Evolutionary conservation across 2,329 filamentous ascomycete genomes (phyloP).

Genomic region (Colletotrichum acutatum): DNA sequence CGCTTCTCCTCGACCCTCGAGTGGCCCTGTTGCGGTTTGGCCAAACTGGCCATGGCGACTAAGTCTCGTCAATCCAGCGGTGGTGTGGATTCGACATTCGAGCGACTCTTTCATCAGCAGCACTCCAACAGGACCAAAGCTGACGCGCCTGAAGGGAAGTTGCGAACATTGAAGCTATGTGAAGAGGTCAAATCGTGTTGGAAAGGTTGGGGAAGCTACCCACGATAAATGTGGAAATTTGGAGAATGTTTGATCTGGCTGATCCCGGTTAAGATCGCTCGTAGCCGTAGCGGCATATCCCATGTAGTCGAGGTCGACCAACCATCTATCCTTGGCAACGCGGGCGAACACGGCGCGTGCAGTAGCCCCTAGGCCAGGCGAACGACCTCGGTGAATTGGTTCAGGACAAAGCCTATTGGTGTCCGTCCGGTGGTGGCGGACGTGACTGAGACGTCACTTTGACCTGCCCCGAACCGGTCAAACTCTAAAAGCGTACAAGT

Average conservation of each 20-base stretch:
- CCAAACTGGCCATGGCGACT: slow-evolving; percentile 24
- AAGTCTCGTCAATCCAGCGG: neutral
- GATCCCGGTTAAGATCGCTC: neutral
- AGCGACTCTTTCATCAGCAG: neutral
- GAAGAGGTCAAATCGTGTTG: neutral
- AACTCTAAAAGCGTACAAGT: slow-evolving; percentile 10
- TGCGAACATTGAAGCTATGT: neutral
- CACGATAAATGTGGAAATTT: slow-evolving; percentile 4
- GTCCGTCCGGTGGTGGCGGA: slow-evolving; percentile 2
- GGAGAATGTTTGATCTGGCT: neutral
- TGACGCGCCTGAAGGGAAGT: neutral
- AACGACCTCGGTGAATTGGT: neutral
- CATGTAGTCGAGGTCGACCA: neutral
- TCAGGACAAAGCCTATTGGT: slow-evolving; percentile 6
- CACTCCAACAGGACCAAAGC: neutral
- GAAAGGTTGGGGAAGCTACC: neutral
- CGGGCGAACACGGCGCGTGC: neutral
- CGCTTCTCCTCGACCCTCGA: slow-evolving; percentile 11
- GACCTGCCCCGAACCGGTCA: neutral
- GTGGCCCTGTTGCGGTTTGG: slow-evolving; percentile 1
- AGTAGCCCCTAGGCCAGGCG: neutral
- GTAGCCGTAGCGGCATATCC: neutral
- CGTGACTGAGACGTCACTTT: slow-evolving; percentile 21
- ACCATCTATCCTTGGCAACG: neutral
- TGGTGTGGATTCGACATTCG: neutral